Percentiles rank a stretch among this genome's conserved stretches.
Conservation (phyloP, 1,284 basidiomycete genomes). For the Papiliotrema flavescens region DNA sequence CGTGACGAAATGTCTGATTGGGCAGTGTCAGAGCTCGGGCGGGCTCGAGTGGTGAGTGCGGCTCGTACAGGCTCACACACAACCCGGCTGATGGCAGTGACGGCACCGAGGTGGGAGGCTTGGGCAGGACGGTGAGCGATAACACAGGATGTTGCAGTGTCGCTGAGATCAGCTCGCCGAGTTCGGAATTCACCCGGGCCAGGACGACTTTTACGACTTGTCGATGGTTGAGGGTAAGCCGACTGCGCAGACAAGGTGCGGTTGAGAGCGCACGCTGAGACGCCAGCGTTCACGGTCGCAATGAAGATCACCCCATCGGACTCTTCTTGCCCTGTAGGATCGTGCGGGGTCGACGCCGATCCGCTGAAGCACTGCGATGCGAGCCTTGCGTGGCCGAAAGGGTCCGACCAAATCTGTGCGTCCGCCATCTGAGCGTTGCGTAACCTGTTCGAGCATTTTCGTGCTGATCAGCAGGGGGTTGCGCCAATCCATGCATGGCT, state of each 20-base stretch:
- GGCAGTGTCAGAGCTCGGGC: constrained; percentile 8
- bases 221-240: constrained; percentile 24
- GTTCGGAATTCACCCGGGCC: constrained; percentile 7
- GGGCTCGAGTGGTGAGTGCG: constrained; percentile 15
- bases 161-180: constrained; percentile 17
- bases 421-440: not conserved
- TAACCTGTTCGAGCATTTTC: not conserved
- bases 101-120: constrained; percentile 10
- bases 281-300: constrained; percentile 20
- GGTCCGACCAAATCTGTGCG: constrained; percentile 21
- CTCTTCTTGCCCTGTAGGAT: constrained; percentile 9
- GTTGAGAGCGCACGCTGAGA: not conserved
- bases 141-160: too few species aligned
- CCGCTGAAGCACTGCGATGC: constrained; percentile 23
- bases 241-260: not conserved
- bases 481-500: constrained; percentile 17
- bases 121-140: constrained; percentile 17
- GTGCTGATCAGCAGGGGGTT: constrained; percentile 12
- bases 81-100: not conserved
- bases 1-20: constrained; percentile 18
- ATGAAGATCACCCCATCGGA: constrained; percentile 18
- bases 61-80: not conserved
- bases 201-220: constrained; percentile 22
- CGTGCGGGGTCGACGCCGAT: constrained; percentile 21
- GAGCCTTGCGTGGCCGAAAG: constrained; percentile 17